A percentile compares a stretch with the other conserved stretches of the same genome.
Evolutionary conservation across 768 basidiomycete species (phyloP).

Genomic region (Boletus speciosus): DNA sequence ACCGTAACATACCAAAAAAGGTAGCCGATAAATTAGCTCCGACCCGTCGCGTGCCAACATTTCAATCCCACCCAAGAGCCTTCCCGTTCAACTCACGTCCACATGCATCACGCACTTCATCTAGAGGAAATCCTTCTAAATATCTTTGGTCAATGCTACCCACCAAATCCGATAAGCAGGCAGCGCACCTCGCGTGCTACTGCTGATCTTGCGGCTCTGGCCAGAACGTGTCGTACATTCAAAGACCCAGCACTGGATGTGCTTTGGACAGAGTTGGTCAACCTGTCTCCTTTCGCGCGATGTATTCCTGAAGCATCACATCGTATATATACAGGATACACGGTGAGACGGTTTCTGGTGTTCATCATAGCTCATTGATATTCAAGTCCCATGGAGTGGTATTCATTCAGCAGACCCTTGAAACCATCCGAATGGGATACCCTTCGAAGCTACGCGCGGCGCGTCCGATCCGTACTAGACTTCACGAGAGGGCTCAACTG

Average conservation of each 20-base stretch:
- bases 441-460: conserved; percentile 9
- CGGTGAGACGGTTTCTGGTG: not conserved
- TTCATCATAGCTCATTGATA: not conserved
- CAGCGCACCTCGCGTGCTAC: not conserved
- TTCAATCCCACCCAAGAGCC: not conserved
- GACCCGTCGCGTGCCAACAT: not conserved
- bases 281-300: conserved; percentile 3
- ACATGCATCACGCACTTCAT: conserved; percentile 10
- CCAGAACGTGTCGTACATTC: conserved; percentile 7
- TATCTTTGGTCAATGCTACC: conserved; percentile 2
- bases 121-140: conserved; percentile 8
- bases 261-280: conserved; percentile 4
- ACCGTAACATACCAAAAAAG: not conserved
- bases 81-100: not conserved
- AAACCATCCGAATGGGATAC: conserved; percentile 8
- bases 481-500: conserved; percentile 16
- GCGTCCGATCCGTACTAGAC: conserved; percentile 12
- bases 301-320: conserved; percentile 8
- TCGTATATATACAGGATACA: conserved; percentile 9
- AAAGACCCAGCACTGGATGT: conserved; percentile 6
- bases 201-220: conserved; percentile 1
- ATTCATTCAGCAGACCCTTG: conserved; percentile 13
- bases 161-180: not conserved
- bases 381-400: conserved; percentile 8
- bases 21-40: not conserved